phyloP scores from a whole-genome alignment of 2,329 filamentous ascomycete species.

The Cadophora malorum region DNA sequence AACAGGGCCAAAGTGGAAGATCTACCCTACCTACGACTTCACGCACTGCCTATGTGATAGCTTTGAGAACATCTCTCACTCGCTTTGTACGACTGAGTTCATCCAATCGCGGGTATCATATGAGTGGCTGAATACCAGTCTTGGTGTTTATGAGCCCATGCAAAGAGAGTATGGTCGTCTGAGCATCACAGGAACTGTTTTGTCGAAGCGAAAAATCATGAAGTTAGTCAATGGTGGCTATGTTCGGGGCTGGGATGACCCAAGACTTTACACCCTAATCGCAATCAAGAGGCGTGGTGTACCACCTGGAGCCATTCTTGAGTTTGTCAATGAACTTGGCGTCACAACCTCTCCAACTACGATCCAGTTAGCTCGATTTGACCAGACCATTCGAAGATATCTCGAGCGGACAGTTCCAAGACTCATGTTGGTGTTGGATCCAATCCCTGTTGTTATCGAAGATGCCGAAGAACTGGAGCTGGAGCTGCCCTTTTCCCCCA shows the following conservation, averaged over 20 bases:
- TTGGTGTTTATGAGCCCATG: conserved; percentile 90
- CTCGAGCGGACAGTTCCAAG: conserved; percentile 88
- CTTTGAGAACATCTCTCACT: conserved; percentile 91
- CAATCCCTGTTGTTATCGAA: conserved; percentile 81
- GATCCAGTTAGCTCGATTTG: conserved; percentile 83
- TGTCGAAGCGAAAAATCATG: conserved; percentile 85
- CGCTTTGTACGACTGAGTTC: conserved; percentile 92
- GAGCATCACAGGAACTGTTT: conserved; percentile 82
- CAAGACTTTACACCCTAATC: conserved; percentile 86
- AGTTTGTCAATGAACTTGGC: conserved; percentile 89
- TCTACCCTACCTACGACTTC: conserved; percentile 96
- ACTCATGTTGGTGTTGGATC: conserved; percentile 88
- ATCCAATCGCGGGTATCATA: conserved; percentile 85
- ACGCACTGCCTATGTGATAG: conserved; percentile 91
- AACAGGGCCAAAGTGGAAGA: conserved; percentile 84
- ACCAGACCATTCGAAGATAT: conserved; percentile 83
- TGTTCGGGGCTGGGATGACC: conserved; percentile 91
- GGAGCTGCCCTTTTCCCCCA: conserved; percentile 80
- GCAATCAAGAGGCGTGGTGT: conserved; percentile 84
- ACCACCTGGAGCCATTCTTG: conserved; percentile 85
- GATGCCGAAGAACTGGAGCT: conserved; percentile 75
- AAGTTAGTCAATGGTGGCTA: conserved; percentile 79
- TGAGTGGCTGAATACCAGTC: conserved; percentile 83
- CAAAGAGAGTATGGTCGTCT: conserved; percentile 85
- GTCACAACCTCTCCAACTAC: conserved; percentile 83